phyloP scores from a whole-genome alignment of 805 yeast species.

The Groenewaldozyma salmanticensis region DNA sequence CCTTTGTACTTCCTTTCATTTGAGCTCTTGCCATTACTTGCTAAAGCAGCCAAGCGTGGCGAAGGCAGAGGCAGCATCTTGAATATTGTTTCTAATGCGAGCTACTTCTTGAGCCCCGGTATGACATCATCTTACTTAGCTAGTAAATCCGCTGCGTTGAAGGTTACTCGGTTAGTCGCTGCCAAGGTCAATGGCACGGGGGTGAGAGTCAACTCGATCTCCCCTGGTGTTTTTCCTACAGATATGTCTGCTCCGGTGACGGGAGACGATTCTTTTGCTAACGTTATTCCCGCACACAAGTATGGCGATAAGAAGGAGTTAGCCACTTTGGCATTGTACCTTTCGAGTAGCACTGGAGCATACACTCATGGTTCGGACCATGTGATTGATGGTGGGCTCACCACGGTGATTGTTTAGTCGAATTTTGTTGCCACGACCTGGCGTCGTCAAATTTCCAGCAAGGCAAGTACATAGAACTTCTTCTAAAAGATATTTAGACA shows the following conservation, averaged over 20 bases:
- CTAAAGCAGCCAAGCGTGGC: slow-evolving; percentile 11
- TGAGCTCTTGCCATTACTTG: slow-evolving; percentile 12
- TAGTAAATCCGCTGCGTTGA: slow-evolving; percentile 51
- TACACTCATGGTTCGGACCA: slow-evolving; percentile 59
- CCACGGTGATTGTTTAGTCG: too few species aligned
- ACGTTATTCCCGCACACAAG: too few species aligned
- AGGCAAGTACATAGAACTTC: too few species aligned
- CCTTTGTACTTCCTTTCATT: slow-evolving; percentile 10
- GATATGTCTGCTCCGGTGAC: slow-evolving; percentile 32
- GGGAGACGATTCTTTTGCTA: too few species aligned
- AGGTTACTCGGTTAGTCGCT: slow-evolving; percentile 46
- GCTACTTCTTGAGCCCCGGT: slow-evolving; percentile 30
- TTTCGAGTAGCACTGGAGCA: slow-evolving; percentile 59
- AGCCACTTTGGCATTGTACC: slow-evolving; percentile 58
- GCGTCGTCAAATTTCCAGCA: too few species aligned
- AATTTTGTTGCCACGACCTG: too few species aligned
- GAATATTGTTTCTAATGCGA: slow-evolving; percentile 47
- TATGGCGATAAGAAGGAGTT: too few species aligned
- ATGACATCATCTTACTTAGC: slow-evolving; percentile 48
- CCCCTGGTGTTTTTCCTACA: slow-evolving; percentile 55
- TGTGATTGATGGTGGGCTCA: slow-evolving; percentile 61
- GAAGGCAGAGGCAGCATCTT: slow-evolving; percentile 45
- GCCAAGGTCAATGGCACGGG: slow-evolving; percentile 43
- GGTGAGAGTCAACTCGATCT: slow-evolving; percentile 49
- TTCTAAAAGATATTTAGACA: too few species aligned